Evolutionary conservation across 768 basidiomycete genomes (phyloP).

Genomic region (Saitozyma sp.): DNA sequence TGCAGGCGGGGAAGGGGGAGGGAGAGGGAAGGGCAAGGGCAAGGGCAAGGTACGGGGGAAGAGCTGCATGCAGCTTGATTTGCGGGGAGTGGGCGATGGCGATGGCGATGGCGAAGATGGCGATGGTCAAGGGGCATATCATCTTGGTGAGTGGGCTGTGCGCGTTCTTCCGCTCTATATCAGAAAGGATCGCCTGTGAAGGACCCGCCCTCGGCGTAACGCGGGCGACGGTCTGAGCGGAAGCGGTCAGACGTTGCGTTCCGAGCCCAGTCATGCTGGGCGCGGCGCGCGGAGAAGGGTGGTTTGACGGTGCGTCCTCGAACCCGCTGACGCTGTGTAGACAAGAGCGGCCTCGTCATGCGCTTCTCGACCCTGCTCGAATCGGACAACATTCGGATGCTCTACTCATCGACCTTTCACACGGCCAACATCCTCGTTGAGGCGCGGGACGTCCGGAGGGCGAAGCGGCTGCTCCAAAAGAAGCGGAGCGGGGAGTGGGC

Average conservation of each 20-base stretch:
- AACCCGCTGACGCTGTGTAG: conserved; percentile 9
- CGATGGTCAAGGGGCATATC: conserved; percentile 21
- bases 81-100: conserved; percentile 23
- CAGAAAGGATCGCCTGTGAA: no score
- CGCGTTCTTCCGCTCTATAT: no score
- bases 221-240: no score
- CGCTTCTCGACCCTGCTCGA: conserved; percentile 36
- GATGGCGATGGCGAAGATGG: conserved; percentile 8
- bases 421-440: conserved; percentile 48
- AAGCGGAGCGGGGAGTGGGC: not conserved
- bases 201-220: no score
- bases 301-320: not conserved
- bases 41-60: conserved; percentile 22
- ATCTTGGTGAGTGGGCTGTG: conserved; percentile 35
- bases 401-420: conserved; percentile 44
- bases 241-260: not conserved
- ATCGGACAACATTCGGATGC: conserved; percentile 35
- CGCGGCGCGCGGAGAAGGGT: not conserved
- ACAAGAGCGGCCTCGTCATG: conserved; percentile 41
- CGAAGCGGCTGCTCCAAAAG: conserved; percentile 24
- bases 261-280: not conserved
- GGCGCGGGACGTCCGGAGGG: conserved; percentile 35
- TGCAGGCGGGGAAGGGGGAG: not conserved
- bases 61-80: conserved; percentile 42
- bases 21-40: not conserved